These are phyloP conservation scores for Blumeria hordei DNA, from an alignment of 2,329 filamentous ascomycete genomes.

Conservation along the genomic window DNA sequence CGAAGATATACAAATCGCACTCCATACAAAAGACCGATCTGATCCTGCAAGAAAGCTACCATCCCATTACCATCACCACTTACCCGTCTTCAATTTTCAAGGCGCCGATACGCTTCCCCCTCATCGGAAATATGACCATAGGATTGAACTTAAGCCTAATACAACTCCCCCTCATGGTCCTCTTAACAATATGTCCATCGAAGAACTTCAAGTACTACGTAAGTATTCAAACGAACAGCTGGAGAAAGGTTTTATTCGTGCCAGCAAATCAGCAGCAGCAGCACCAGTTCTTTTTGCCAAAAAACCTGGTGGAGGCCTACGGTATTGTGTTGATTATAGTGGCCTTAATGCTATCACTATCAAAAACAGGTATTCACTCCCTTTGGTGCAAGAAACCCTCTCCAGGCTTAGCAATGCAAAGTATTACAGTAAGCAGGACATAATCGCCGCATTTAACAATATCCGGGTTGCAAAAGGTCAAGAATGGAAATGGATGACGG, in stretches of 20 bases:
- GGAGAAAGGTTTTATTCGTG: not conserved
- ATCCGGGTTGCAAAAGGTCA: constrained; percentile 4
- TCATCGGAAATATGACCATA: not conserved
- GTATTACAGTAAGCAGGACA: constrained; percentile 1
- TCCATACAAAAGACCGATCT: not conserved
- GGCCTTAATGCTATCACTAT: not conserved
- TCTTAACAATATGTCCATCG: not conserved
- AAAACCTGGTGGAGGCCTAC: not conserved
- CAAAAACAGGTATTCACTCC: constrained; percentile 1
- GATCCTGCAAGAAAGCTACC: not conserved
- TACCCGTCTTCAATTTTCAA: not conserved
- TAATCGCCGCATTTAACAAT: constrained; percentile 3
- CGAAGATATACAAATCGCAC: not conserved
- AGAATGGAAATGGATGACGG: constrained; percentile 8
- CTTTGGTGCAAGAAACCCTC: not conserved
- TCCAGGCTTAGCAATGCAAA: not conserved
- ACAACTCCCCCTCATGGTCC: not conserved
- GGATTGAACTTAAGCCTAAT: not conserved
- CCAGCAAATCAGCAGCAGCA: not conserved
- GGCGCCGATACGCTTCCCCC: not conserved
- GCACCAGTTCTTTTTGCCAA: not conserved
- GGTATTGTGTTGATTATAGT: not conserved
- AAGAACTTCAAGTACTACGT: not conserved
- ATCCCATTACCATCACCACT: not conserved
- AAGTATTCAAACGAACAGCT: not conserved